Base-by-base conservation (phyloP, 176 grass and related monocot species). In the Aegilops speltoides region DNA sequence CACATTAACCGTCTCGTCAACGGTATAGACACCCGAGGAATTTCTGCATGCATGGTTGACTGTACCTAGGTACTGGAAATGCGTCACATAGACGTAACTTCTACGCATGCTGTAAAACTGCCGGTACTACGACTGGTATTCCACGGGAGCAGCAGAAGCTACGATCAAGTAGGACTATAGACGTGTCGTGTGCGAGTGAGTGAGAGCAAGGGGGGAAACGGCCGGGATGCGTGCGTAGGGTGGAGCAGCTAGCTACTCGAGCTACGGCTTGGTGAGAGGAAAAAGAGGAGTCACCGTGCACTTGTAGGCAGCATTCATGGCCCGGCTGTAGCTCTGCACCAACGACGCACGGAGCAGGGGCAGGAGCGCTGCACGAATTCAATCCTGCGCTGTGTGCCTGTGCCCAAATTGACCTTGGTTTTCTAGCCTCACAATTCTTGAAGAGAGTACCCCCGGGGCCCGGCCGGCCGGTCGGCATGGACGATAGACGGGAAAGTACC, bases 331-430 rank as follows among this genome's bases (percentile, higher is more conserved):
- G 56, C 56, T 60, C 24, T 45, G 52, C 62, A 11, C 69, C 82
- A 24, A 59, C 50, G 16, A 89, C 64, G 77, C 83, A 82, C 78
- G 72, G 69, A 78, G 68, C 83, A 85, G 82, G 57, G 19, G 2
- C 6, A 36, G 11, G 36, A 26, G 23, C 41, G 38, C 71, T 10
- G 40, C 40, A 6, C 46, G 48, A 86, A 83, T 86, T 90, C 83
- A 90, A 72, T 86, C n/a, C 16, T 17, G 61, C 76, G 66, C 80
- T 83, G 82, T 68, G n/a, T 10, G 8, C 19, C 56, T 59, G 56
- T 48, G 88, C 68, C 88, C 82, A 76, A 81, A 85, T 71, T 71
- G 56, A 76, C 83, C 89, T 79, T 73, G 79, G 16, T 73, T 57
- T 64, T 54, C 74, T 32, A 2, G 48, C 73, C 64, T 57, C 43